Conservation (phyloP, 176 grass and related monocot species). For the Lolium rigidum region DNA sequence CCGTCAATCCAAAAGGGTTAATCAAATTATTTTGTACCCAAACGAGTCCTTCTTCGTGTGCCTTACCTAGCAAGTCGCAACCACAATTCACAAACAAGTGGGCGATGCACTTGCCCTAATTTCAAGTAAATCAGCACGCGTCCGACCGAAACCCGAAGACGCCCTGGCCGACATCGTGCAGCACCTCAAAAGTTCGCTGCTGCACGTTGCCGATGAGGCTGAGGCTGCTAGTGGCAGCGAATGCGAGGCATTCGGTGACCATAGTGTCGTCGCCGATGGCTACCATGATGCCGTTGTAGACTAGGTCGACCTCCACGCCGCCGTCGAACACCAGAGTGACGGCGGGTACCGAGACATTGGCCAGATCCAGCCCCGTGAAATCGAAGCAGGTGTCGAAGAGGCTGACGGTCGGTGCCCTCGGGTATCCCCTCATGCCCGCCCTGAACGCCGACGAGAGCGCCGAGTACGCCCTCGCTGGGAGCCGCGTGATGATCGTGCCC, state of each 20-base stretch:
- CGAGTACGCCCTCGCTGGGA: slow-evolving; percentile 65
- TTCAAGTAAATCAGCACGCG: slow-evolving; percentile 42
- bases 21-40: not conserved
- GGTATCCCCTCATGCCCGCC: slow-evolving; percentile 48
- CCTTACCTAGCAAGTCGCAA: too few relatives aligned
- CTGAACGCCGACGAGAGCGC: slow-evolving; percentile 64
- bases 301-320: slow-evolving; percentile 36
- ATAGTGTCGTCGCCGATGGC: too few relatives aligned
- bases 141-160: slow-evolving; percentile 60
- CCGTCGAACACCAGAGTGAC: slow-evolving; percentile 55
- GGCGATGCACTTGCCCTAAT: not conserved
- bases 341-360: slow-evolving; percentile 28
- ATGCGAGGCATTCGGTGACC: slow-evolving; percentile 63
- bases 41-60: not conserved
- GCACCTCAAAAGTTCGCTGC: slow-evolving; percentile 71
- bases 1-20: not conserved
- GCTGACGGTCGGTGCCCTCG: not conserved
- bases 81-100: not conserved
- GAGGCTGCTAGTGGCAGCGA: slow-evolving; percentile 32
- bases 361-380: slow-evolving; percentile 18
- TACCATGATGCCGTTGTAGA: slow-evolving; percentile 48
- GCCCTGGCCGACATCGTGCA: slow-evolving; percentile 52
- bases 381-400: slow-evolving; percentile 67
- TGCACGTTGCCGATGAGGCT: slow-evolving; percentile 76
- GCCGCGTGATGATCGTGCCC: slow-evolving; percentile 69